These are phyloP conservation scores for Acanthamoeba divionensis DNA, from an alignment of 208 protist genomes.

Conservation along the genomic window DNA sequence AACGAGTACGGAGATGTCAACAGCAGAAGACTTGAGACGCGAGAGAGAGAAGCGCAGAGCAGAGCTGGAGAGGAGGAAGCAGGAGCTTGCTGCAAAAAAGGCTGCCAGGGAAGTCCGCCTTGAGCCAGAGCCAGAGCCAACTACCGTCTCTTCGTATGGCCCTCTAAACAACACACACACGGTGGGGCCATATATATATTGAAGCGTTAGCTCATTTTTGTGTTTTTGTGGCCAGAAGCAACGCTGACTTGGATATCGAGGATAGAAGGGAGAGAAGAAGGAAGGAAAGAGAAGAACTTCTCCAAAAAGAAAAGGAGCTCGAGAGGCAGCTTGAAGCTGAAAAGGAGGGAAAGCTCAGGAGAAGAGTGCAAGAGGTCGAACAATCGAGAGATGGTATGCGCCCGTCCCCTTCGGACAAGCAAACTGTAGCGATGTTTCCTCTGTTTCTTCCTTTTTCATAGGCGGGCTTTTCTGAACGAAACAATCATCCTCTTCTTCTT, in stretches of 20 bases:
- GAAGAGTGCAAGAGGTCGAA: background rate
- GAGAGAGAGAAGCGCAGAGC: constrained; percentile 16
- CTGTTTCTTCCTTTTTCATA: no score
- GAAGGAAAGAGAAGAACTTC: background rate
- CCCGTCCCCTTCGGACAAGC: no score
- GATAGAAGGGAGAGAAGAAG: background rate
- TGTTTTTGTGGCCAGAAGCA: background rate
- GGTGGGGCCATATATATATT: background rate
- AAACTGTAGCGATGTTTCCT: no score
- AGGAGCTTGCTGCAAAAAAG: constrained; percentile 37
- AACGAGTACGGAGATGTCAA: no score
- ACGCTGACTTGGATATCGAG: background rate
- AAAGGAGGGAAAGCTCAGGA: background rate
- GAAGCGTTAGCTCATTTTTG: background rate
- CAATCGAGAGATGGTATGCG: background rate
- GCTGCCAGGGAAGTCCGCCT: background rate
- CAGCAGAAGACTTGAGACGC: background rate
- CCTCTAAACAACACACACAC: no score
- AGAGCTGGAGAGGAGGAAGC: background rate
- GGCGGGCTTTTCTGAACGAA: no score
- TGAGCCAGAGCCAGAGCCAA: no score
- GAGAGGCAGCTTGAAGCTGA: background rate
- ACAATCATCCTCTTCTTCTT: no score
- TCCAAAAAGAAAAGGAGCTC: background rate
- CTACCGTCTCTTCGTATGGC: no score